Percentiles rank a stretch among this genome's conserved stretches.
Conservation (phyloP, 352 stramenopile species). For the Phytophthora constricta region DNA sequence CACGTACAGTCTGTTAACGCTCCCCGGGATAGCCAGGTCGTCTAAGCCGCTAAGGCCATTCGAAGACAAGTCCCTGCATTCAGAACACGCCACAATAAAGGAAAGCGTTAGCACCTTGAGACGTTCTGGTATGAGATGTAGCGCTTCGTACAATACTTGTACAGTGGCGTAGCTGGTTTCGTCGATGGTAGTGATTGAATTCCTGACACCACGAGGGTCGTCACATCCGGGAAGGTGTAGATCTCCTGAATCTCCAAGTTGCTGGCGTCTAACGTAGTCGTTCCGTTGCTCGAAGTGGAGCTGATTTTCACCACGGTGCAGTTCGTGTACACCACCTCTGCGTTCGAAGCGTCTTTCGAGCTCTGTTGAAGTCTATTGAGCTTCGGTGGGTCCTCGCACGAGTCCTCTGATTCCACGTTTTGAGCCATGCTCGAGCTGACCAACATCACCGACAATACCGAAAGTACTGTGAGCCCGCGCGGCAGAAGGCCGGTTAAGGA, state of each 20-base stretch:
- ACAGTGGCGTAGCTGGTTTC: conserved; percentile 29
- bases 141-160: conserved; percentile 39
- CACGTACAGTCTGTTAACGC: conserved; percentile 33
- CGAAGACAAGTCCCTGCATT: conserved; percentile 34
- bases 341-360: conserved; percentile 12
- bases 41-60: conserved; percentile 39
- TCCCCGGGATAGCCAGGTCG: conserved; percentile 32
- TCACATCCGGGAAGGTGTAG: conserved; percentile 40
- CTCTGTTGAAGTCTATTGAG: conserved; percentile 31
- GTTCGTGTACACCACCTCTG: conserved; percentile 42
- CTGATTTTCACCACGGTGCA: conserved; percentile 37
- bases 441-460: conserved; percentile 15
- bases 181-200: conserved; percentile 39
- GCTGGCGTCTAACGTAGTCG: conserved; percentile 32
- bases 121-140: background rate
- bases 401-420: conserved; percentile 10
- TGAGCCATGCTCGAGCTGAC: background rate
- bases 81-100: background rate
- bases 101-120: background rate
- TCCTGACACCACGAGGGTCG: conserved; percentile 31
- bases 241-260: conserved; percentile 35
- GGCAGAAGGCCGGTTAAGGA: conserved; percentile 16
- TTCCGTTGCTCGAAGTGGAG: conserved; percentile 34
- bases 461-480: conserved; percentile 8
- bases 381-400: conserved; percentile 32